These are phyloP conservation scores for Pseudonitzschia multiseries DNA, from an alignment of 108 stramenopile genomes.

Conservation along the genomic window DNA sequence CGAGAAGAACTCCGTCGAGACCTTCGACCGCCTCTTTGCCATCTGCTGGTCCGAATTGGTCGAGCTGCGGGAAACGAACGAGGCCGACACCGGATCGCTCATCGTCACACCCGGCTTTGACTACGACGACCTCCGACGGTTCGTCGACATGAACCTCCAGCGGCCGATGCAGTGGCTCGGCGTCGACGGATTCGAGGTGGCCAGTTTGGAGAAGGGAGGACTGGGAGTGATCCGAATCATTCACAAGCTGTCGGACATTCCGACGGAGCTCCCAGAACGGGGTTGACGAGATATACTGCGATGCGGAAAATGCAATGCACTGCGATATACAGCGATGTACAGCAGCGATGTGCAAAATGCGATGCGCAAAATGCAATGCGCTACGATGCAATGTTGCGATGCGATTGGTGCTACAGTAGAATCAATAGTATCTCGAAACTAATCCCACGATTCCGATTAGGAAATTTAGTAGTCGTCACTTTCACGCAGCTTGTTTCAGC, in stretches of 20 bases:
- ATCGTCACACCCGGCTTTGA: slow-evolving; percentile 46
- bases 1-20: slow-evolving; percentile 30
- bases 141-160: slow-evolving; percentile 53
- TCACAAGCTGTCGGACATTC: slow-evolving; percentile 67
- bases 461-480: no score
- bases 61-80: slow-evolving; percentile 36
- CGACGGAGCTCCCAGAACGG: slow-evolving; percentile 27
- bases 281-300: no score
- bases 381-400: no score
- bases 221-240: slow-evolving; percentile 57
- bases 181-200: slow-evolving; percentile 63
- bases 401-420: no score
- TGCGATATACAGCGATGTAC: no score
- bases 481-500: no score
- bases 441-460: no score
- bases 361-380: no score
- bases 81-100: slow-evolving; percentile 56
- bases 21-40: slow-evolving; percentile 41
- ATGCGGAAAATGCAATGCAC: no score
- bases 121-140: slow-evolving; percentile 36
- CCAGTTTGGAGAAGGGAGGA: slow-evolving; percentile 48
- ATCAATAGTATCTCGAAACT: no score
- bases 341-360: no score
- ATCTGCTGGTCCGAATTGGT: slow-evolving; percentile 72
- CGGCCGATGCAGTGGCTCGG: slow-evolving; percentile 76